These are phyloP conservation scores for Cytospora piceae DNA, from an alignment of 2,329 filamentous ascomycete species.

Conservation along the genomic window DNA sequence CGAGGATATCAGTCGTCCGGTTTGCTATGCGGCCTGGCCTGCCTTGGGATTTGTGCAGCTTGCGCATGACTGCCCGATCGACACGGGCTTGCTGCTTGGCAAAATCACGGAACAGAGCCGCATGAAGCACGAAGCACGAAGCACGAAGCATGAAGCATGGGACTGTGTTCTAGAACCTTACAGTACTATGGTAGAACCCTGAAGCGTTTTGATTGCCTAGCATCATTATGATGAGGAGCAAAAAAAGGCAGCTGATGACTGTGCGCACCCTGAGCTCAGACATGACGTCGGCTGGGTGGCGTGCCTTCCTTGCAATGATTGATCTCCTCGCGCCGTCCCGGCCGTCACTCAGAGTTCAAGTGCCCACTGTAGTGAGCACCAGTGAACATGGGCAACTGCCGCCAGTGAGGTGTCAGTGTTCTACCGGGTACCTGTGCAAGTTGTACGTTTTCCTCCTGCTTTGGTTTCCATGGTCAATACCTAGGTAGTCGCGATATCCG, in stretches of 20 bases:
- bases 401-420: background rate
- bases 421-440: too few relatives aligned
- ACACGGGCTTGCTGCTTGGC: constrained; percentile 10
- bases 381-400: background rate
- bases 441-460: too few relatives aligned
- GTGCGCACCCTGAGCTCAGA: constrained; percentile 21
- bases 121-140: constrained; percentile 6
- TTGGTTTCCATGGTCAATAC: background rate
- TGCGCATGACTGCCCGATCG: constrained; percentile 16
- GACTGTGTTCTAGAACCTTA: constrained; percentile 17
- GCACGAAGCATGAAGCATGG: background rate
- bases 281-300: constrained; percentile 23
- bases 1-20: background rate
- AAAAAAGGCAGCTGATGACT: constrained; percentile 19
- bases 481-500: background rate
- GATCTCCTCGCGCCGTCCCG: constrained; percentile 8
- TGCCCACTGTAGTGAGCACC: background rate
- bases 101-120: constrained; percentile 28
- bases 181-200: background rate
- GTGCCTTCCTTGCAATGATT: constrained; percentile 4
- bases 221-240: background rate
- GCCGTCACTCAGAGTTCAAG: background rate
- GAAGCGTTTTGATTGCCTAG: background rate
- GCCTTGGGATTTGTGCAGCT: background rate
- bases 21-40: background rate